Conservation (phyloP, 2,329 filamentous ascomycete species). For the Claviceps cyperi region DNA sequence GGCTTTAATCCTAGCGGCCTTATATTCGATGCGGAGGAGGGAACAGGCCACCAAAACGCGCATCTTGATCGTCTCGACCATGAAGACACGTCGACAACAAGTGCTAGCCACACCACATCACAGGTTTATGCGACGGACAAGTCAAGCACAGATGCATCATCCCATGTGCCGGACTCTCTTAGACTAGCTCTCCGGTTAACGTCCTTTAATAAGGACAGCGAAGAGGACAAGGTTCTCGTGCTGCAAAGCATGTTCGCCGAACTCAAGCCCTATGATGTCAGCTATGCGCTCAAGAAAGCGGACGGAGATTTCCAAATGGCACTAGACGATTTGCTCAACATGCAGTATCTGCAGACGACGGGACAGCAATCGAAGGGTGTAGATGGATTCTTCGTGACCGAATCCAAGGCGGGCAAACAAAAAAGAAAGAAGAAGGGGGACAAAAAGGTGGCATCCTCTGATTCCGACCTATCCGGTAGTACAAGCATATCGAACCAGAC, state of each 20-base stretch:
- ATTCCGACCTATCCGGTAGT: constrained; percentile 8
- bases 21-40: constrained; percentile 26
- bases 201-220: constrained; percentile 26
- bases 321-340: constrained; percentile 68
- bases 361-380: constrained; percentile 54
- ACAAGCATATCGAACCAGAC: constrained; percentile 8
- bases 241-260: constrained; percentile 60
- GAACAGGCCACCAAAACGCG: constrained; percentile 4
- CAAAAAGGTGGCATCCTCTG: constrained; percentile 12
- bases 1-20: constrained; percentile 69
- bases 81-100: constrained; percentile 13
- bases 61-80: constrained; percentile 1
- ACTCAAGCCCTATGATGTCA: constrained; percentile 50
- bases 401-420: constrained; percentile 22
- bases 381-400: constrained; percentile 60
- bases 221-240: constrained; percentile 46
- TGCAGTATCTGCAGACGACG: constrained; percentile 60
- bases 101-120: constrained; percentile 15
- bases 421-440: constrained; percentile 22
- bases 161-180: constrained; percentile 10
- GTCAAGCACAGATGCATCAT: constrained; percentile 14
- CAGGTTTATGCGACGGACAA: constrained; percentile 13
- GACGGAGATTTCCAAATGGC: constrained; percentile 52
- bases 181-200: constrained; percentile 16
- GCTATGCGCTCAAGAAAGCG: constrained; percentile 51